Percentiles rank a stretch among this genome's conserved stretches.
These are phyloP conservation scores for Paecilomyces sp. DNA, from an alignment of 2,329 filamentous ascomycete species.

Conservation along the genomic window DNA sequence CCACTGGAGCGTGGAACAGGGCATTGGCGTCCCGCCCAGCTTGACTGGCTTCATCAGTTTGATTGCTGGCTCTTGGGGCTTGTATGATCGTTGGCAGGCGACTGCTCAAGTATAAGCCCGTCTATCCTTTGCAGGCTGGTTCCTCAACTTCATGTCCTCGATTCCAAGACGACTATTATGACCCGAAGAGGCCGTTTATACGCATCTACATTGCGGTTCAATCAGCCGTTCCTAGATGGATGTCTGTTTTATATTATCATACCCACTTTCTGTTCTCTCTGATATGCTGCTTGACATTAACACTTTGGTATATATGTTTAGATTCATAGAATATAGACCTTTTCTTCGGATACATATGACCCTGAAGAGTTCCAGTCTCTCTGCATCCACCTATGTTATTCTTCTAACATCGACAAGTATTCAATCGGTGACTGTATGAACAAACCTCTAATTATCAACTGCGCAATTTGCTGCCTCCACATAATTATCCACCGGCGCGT, in stretches of 20 bases:
- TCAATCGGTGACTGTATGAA: neutral
- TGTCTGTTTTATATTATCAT: neutral
- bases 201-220: neutral
- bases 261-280: neutral
- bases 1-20: slow-evolving; percentile 71
- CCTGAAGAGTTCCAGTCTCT: too few relatives aligned
- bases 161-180: neutral
- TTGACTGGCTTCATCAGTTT: slow-evolving; percentile 54
- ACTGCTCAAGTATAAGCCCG: slow-evolving; percentile 18
- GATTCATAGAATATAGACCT: neutral
- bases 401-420: too few relatives aligned
- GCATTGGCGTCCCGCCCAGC: slow-evolving; percentile 51
- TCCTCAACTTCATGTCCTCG: neutral
- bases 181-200: neutral
- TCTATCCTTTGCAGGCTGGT: neutral
- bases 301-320: neutral
- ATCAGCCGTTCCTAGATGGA: neutral
- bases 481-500: slow-evolving; percentile 4
- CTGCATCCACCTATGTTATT: too few relatives aligned
- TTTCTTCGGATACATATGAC: neutral
- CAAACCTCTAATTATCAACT: neutral
- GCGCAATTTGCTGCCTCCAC: neutral
- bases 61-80: slow-evolving; percentile 39
- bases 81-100: slow-evolving; percentile 39
- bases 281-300: neutral